Percentiles rank a stretch among this genome's conserved stretches.
Conservation (phyloP, 768 basidiomycete species). For the Lepiota venenata region DNA sequence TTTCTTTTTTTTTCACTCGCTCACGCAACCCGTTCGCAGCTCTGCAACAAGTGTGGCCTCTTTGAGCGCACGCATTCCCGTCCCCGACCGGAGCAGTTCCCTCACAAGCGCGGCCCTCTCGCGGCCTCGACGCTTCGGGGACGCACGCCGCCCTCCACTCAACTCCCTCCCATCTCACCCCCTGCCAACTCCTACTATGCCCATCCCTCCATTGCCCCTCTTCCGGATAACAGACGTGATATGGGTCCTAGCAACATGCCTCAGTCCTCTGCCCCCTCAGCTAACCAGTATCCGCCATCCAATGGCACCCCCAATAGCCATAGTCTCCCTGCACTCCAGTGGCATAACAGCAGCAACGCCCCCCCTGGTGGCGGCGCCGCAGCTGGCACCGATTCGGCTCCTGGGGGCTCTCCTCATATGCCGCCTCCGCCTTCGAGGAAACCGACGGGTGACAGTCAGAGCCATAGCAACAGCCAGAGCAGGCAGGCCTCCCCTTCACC, state of each 20-base stretch:
- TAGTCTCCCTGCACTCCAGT: conserved; percentile 45
- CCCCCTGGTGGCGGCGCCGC: conserved; percentile 8
- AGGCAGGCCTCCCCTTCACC: conserved; percentile 6
- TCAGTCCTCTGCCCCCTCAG: conserved; percentile 2
- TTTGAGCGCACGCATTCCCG: conserved; percentile 81
- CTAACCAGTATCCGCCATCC: conserved; percentile 3
- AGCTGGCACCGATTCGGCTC: neutral
- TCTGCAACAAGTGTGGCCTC: conserved; percentile 73
- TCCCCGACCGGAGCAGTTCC: conserved; percentile 77
- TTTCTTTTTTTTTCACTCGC: neutral
- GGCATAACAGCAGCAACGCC: conserved; percentile 28
- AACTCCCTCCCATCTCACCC: conserved; percentile 41
- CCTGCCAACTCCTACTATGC: conserved; percentile 44
- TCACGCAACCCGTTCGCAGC: conserved; percentile 21
- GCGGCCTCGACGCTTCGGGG: conserved; percentile 47
- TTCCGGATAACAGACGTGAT: conserved; percentile 16
- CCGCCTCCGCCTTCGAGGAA: conserved; percentile 4
- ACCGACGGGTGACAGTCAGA: neutral
- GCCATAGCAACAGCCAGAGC: conserved; percentile 6
- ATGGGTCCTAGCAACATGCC: conserved; percentile 2
- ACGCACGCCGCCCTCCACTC: conserved; percentile 41
- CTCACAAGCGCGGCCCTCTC: conserved; percentile 73
- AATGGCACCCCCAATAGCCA: conserved; percentile 16
- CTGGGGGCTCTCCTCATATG: neutral
- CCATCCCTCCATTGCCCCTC: conserved; percentile 50